Conservation (phyloP, 176 grass and related monocot genomes). For the Carex cristatella region DNA sequence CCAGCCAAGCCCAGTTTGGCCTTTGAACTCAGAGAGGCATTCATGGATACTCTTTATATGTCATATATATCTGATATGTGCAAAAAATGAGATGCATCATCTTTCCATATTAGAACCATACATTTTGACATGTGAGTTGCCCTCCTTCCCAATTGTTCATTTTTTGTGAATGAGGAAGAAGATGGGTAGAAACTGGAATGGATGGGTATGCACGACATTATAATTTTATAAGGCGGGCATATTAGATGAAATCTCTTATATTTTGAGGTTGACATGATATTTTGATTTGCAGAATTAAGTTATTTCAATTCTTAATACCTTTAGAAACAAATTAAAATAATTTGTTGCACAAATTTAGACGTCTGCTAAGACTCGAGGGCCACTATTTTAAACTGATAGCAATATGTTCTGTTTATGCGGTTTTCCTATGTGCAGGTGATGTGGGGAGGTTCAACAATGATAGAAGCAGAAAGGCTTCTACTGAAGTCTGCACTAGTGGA, state of each 20-base stretch:
- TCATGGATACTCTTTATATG: neutral
- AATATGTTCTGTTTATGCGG: neutral
- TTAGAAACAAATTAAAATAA: neutral
- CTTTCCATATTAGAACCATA: neutral
- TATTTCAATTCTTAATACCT: neutral
- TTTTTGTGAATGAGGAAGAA: neutral
- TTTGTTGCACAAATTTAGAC: neutral
- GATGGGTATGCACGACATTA: neutral
- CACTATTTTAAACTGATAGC: neutral
- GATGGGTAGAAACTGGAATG: neutral
- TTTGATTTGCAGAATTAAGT: neutral
- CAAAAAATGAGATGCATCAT: neutral
- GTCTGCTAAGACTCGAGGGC: neutral
- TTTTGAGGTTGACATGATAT: neutral
- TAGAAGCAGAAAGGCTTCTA: slow-evolving; percentile 75
- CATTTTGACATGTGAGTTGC: neutral
- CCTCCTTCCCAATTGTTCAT: neutral
- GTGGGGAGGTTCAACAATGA: slow-evolving; percentile 90
- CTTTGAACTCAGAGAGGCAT: neutral
- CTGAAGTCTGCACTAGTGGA: slow-evolving; percentile 68
- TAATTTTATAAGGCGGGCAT: neutral
- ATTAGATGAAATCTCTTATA: neutral
- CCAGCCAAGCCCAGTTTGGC: neutral
- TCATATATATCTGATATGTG: neutral
- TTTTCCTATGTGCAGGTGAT: slow-evolving; percentile 47